Base-by-base conservation (phyloP, 148 eudicot species). In the Camellia sinensis region DNA sequence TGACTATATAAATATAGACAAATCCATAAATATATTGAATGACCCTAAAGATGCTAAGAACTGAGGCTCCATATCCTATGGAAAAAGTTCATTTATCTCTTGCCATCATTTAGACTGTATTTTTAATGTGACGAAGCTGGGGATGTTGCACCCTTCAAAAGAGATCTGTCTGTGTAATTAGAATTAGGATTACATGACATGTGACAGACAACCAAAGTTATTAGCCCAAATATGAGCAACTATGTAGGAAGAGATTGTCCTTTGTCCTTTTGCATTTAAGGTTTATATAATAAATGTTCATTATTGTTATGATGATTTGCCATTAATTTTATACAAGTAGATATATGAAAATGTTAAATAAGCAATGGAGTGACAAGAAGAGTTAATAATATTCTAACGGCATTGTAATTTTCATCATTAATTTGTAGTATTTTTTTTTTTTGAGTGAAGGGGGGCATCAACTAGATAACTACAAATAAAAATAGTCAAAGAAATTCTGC, bases 41-140 rank as follows among this genome's bases (percentile, higher is more conserved):
- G n/a, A 41, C 43, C 67, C 68, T 61, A 61, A 60, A 75, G 52
- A 75, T 61, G 53, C 54, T 45, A 61, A 43, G 37, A 70, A 45
- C 56, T 45, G 73, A 18, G 48, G 14, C 40, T 75, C 67, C 40
- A 61, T 18, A 10, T 61, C 68, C 37, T 61, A 19, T 5, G n/a
- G 56, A 6, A 19, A 17, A 68, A 9, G 17, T 44, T 44, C 5
- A 75, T n/a, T 43, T 12, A 21, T 43, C 52, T 60, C 37, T 61
- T 60, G 6, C 43, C 18, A 75, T 61, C 17, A 64, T n/a, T n/a
- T n/a, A n/a, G n/a, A 61, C 7, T 60, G 6, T 3, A 4, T 19
- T 4, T 45, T 21, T 22, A 44, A 48, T 75, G 78, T 44, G 2
- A 52, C 22, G 68, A 72, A 72, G 61, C 44, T 14, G 18, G 61